Conservation (phyloP, 106 monocot genomes). For the Platanthera guangdongensis region DNA sequence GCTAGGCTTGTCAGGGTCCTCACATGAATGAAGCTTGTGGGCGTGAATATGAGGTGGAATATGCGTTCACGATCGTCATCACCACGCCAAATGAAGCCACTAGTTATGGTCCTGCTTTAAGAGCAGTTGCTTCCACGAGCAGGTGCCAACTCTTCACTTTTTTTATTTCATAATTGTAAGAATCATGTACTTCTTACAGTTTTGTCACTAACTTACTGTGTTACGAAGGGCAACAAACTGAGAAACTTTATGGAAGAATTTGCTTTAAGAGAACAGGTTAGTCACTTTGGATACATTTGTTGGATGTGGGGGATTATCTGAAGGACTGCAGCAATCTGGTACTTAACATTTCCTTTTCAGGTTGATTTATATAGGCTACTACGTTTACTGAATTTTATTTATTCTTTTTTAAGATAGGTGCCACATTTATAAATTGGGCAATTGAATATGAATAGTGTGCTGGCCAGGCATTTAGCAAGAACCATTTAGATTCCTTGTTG, state of each 20-base stretch:
- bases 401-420: constrained; percentile 34
- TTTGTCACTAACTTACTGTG: constrained; percentile 21
- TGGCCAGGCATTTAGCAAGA: constrained; percentile 83
- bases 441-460: constrained; percentile 96
- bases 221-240: constrained; percentile 32
- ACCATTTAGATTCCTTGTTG: constrained; percentile 65
- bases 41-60: too few relatives aligned
- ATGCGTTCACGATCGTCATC: too few relatives aligned
- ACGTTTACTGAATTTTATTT: background rate
- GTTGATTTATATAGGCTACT: background rate
- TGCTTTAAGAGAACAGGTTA: constrained; percentile 39
- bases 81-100: too few relatives aligned
- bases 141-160: constrained; percentile 2
- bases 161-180: background rate
- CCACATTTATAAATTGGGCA: constrained; percentile 89
- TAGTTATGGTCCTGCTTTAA: too few relatives aligned
- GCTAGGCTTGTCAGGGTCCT: too few relatives aligned
- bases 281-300: constrained; percentile 95
- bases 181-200: background rate
- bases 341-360: background rate
- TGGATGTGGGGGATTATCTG: constrained; percentile 98
- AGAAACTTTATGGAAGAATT: constrained; percentile 24
- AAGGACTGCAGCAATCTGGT: constrained; percentile 89
- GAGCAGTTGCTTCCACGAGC: too few relatives aligned
- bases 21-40: too few relatives aligned